Evolutionary conservation across 441 rosid species (phyloP).

Genomic region (Brassica balearica): DNA sequence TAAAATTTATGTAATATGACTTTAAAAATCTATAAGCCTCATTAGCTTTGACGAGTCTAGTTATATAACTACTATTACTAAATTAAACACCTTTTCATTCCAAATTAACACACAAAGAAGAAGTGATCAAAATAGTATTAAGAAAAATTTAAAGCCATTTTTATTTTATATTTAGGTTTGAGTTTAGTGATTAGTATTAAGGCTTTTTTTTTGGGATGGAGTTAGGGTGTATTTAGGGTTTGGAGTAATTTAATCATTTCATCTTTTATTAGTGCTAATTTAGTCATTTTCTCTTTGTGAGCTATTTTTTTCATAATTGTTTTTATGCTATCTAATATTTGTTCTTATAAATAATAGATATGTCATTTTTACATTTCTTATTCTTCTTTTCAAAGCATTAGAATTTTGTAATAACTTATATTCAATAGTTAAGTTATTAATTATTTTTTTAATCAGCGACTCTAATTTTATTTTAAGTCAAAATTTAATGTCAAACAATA

Average conservation of each 20-base stretch:
- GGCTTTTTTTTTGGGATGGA: background rate
- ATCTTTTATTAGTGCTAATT: background rate
- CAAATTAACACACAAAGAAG: background rate
- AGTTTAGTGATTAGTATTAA: background rate
- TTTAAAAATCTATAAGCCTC: too few relatives aligned
- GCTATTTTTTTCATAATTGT: too few relatives aligned
- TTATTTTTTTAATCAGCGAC: too few relatives aligned
- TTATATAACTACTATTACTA: too few relatives aligned
- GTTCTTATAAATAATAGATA: too few relatives aligned
- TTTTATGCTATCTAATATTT: too few relatives aligned
- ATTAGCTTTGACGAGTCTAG: too few relatives aligned
- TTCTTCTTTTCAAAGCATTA: too few relatives aligned
- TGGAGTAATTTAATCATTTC: background rate
- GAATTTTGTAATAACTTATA: too few relatives aligned
- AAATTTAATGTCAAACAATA: background rate
- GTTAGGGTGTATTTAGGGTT: background rate
- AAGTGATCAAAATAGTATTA: background rate
- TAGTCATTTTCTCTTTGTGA: background rate
- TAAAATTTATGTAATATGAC: too few relatives aligned
- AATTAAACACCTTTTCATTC: background rate
- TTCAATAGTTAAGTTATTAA: too few relatives aligned
- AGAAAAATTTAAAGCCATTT: background rate
- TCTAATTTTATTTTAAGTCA: background rate
- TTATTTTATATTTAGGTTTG: background rate
- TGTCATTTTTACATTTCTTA: too few relatives aligned